Evolutionary conservation across 2,329 filamentous ascomycete species (phyloP), one percentile per base, ranked within the genome.

Genomic region (Apiospora saccharicola): DNA sequence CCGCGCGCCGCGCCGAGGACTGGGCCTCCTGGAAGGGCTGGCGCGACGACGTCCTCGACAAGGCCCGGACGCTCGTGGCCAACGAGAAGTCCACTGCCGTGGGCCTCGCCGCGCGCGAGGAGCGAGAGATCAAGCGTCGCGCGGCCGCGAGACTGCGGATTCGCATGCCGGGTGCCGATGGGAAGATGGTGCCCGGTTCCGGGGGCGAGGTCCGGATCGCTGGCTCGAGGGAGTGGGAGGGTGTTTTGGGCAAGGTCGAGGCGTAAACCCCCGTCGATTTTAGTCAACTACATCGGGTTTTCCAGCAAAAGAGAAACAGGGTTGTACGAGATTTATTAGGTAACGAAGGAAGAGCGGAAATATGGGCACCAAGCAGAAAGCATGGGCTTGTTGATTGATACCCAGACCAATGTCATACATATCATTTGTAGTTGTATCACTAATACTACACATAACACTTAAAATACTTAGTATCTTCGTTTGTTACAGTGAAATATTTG

Each of bases 1-100:
- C 90, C 13, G 91, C 90, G 24, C 87, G 85, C 79, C 88, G 91
- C 79, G 86, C 85, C 72, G 92, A 94, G 81, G 88, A 93, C 74
- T 92, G 89, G 77, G 90, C 87, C 34, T 83, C 86, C 1, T 92
- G 90, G 90, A 86, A 84, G 76, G 82, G 83, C 73, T 92, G 90
- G 90, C 85, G 87, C 76, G 83, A 85, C 34, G 84, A 85, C 8
- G 86, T 91, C 46, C 77, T 88, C 14, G 84, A 85, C 78, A 91
- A 90, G 83, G 86, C 85, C 3, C 79, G 80, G 70, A 81, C 84
- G 8, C 79, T 89, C 70, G 71, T 77, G 30, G 73, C 73, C 4
- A 64, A 71, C 68, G 73, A 71, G 71, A 71, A 73, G 61, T 61
- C 75, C 44, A 64, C 57, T 4, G 30, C 34, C 19, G 67, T 14